Evolutionary conservation across 2,329 filamentous ascomycete genomes (phyloP), one percentile per base, ranked within the genome.

Genomic region (Chaetothyriales sp.): DNA sequence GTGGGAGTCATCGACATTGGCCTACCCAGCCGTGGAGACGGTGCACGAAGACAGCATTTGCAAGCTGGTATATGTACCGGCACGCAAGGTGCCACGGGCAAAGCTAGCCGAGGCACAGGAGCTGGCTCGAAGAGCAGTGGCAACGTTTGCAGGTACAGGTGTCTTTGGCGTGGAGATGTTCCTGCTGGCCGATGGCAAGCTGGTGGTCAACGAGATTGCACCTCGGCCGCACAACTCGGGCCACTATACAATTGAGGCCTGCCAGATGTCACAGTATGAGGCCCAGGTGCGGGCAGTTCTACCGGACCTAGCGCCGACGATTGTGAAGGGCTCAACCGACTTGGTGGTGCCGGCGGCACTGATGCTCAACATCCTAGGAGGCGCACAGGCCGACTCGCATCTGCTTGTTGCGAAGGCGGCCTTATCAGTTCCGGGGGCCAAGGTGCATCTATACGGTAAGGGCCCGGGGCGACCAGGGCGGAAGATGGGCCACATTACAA

Each of bases 141-240:
- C 78, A 43, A 83, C 79, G 48, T 83, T 98, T 50, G 81, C 81
- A 71, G 92, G 92, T 48, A 83, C 92, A 55, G 92, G 92, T 56
- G 86, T 95, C 28, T 98, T 95, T 66, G 92, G 90, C 0, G 90
- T 96, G 0, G 92, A 98, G 69, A 86, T 96, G 80, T 98, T 98
- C 68, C 69, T 96, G 2, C 76, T 89, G 9, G 70, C 80, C 47
- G 80, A 92, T 60, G 79, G 80, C 70, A 70, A 65, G 52, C 74
- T 95, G 1, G 69, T 93, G 52, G 76, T 95, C 60, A 95, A 94
- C 66, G 88, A 95, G 68, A 83, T 93, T 56, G 86, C 86, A 0
- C 86, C 86, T 10, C 76, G 86, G 42, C 78, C 79, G 48, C 89
- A 95, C 69, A 95, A 95, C 70, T 93, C 86, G 0, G 92, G 92